Conservation (phyloP, 1,284 basidiomycete species). For the Phlebopus sp. region DNA sequence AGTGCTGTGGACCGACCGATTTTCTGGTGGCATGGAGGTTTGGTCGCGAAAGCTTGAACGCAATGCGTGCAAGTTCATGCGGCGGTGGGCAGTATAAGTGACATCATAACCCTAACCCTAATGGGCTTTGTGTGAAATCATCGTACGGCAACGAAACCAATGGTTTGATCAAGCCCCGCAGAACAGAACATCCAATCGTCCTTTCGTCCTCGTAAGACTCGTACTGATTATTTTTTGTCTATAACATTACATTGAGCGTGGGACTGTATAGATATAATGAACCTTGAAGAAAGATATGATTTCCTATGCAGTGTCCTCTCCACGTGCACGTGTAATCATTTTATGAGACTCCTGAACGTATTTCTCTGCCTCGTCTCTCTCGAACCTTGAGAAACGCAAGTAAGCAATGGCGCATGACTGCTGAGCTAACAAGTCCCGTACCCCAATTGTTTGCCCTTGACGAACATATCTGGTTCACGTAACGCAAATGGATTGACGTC, state of each 20-base stretch:
- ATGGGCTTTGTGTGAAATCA: no score
- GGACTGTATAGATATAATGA: conserved; percentile 6
- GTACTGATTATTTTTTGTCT: no score
- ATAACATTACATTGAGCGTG: conserved; percentile 18
- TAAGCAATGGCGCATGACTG: conserved; percentile 12
- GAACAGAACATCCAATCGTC: no score
- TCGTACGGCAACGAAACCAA: no score
- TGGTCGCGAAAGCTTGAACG: conserved; percentile 1
- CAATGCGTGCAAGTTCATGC: conserved; percentile 4
- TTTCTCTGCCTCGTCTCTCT: conserved; percentile 68
- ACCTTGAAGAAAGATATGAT: conserved; percentile 8
- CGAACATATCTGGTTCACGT: conserved; percentile 81
- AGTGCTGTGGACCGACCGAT: neutral
- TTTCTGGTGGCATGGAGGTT: neutral
- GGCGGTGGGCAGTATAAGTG: conserved; percentile 1
- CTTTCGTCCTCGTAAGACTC: no score
- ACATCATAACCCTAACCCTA: conserved; percentile 16
- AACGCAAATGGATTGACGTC: conserved; percentile 93
- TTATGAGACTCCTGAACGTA: conserved; percentile 59
- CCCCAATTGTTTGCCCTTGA: conserved; percentile 76
- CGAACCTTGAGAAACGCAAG: conserved; percentile 52
- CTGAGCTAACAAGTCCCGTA: conserved; percentile 37
- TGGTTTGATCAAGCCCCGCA: no score
- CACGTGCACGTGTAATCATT: conserved; percentile 33
- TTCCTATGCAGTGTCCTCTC: conserved; percentile 17